Evolutionary conservation across 495 filamentous ascomycete species (phyloP), one percentile per base, ranked within the genome.

Genomic region (Hypoxylon subgilvum): DNA sequence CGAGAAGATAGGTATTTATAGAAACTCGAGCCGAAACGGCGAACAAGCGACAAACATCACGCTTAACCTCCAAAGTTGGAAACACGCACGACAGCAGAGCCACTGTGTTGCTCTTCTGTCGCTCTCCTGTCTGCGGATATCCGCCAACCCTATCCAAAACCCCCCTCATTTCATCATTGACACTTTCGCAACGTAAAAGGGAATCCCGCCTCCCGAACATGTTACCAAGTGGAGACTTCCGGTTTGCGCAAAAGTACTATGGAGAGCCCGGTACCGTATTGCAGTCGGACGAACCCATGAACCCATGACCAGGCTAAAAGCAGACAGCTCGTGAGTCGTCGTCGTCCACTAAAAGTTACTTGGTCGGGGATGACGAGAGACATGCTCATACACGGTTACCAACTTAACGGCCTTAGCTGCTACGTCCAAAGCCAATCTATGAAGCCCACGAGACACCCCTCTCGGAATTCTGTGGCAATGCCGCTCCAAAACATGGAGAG

Each of bases 381-480:
- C 65, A 66, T 51, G 42, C 47, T 55, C 48, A 51, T 64, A 41
- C 66, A 48, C 54, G 58, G 44, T 66, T 54, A 58, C 45, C 28
- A 52, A 62, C 56, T 52, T 28, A 46, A 62, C n/a, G 52, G 52
- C 61, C 52, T 45, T 61, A 63, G 65, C 49, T 63, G 64, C 57
- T 53, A 65, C 67, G 58, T 47, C n/a, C 42, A 36, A 63, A 66
- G 55, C 76, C 74, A 77, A 74, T 75, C 66, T 73, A 22, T 47
- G 62, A 61, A 59, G 65, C 69, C 69, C 77, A 77, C 76, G 75
- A 76, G 75, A 72, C 75, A 67, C 73, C 68, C 70, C 61, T 68
- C 63, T 63, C 64, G 59, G 66, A 25, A 51, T 38, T 66, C 46
- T 72, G 76, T 76, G 75, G 75, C 74, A 69, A 73, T 67, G 74